Base-by-base conservation (phyloP, 2,329 filamentous ascomycete genomes). In the Tolypocladium inflatum region DNA sequence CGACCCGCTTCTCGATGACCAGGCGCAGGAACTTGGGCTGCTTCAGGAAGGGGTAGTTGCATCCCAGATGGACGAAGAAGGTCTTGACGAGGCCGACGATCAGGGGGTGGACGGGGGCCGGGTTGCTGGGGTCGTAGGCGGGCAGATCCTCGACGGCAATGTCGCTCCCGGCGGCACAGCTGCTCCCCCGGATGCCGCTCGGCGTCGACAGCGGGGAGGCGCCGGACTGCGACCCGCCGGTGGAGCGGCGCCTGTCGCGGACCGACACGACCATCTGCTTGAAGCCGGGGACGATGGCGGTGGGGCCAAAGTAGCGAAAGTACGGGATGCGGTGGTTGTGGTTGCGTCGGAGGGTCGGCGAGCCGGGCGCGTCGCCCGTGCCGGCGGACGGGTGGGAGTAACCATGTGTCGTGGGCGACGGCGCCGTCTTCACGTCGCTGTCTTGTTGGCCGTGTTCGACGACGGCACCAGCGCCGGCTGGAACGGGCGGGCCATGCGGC, bases 201-300 rank as follows among this genome's bases (percentile, higher is more conserved):
- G 69, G 69, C 4, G 67, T 66, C 1, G 79, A 78, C 23, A 75
- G 67, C 0, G 81, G 79, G 0, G 81, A 83, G 0, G 78, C 74
- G 10, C 73, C 77, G 0, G 84, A 82, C 53, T 83, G 80, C 21
- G 83, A 86, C 55, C 78, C 79, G 8, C 74, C 77, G 10, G 78
- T 80, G 56, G 85, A 85, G 30, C 80, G 80, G 30, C 85, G 80
- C 59, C 84, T 78, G 60, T 88, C 85, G 59, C 86, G 81, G 37
- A 92, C 84, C 57, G 88, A 86, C 59, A 89, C 86, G 33, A 95
- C 89, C 90, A 95, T 95, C 71, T 95, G 90, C 72, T 95, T 95
- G 75, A 91, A 95, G 26, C 91, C 91, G 1, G 91, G 91, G 56
- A 94, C 90, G 67, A 96, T 96, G 61, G 91, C 91, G 1, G 91